Conservation (phyloP, 352 stramenopile species). For the Phytophthora rubi region DNA sequence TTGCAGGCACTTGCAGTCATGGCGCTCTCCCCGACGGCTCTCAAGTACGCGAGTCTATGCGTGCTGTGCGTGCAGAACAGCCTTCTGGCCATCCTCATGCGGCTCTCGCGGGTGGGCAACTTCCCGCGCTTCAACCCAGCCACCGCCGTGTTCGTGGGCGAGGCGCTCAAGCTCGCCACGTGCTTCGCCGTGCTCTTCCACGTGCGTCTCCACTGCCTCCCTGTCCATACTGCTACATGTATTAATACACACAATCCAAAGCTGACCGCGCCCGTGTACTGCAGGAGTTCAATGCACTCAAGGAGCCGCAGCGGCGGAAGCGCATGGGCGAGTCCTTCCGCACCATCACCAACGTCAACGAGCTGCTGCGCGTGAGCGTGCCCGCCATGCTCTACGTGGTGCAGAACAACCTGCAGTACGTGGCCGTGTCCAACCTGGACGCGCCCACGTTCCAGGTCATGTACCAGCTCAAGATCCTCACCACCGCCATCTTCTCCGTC, state of each 20-base stretch:
- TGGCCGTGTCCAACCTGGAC: constrained; percentile 83
- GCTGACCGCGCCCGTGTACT: constrained; percentile 8
- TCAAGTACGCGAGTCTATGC: constrained; percentile 82
- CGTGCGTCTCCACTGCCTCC: constrained; percentile 24
- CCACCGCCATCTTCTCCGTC: constrained; percentile 88
- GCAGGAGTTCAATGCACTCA: constrained; percentile 36
- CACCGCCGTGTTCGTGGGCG: constrained; percentile 76
- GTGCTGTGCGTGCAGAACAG: constrained; percentile 87
- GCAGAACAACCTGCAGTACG: constrained; percentile 88
- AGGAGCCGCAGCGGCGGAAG: constrained; percentile 34
- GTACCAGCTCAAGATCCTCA: constrained; percentile 91
- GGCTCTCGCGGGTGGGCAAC: constrained; percentile 78
- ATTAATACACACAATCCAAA: neutral
- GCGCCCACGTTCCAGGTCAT: constrained; percentile 83
- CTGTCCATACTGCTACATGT: neutral
- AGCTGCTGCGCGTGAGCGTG: constrained; percentile 79
- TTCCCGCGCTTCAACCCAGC: constrained; percentile 75
- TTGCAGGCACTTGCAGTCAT: constrained; percentile 15
- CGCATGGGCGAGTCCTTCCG: constrained; percentile 34
- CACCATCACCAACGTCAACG: constrained; percentile 63
- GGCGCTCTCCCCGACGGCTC: constrained; percentile 44
- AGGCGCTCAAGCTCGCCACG: constrained; percentile 73
- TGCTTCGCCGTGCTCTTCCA: constrained; percentile 54
- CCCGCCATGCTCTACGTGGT: constrained; percentile 83
- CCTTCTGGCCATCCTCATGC: constrained; percentile 79